A percentile compares a stretch with the other conserved stretches of the same genome.
Conservation (phyloP, 2,329 filamentous ascomycete genomes). For the Fusarium verticillioides region DNA sequence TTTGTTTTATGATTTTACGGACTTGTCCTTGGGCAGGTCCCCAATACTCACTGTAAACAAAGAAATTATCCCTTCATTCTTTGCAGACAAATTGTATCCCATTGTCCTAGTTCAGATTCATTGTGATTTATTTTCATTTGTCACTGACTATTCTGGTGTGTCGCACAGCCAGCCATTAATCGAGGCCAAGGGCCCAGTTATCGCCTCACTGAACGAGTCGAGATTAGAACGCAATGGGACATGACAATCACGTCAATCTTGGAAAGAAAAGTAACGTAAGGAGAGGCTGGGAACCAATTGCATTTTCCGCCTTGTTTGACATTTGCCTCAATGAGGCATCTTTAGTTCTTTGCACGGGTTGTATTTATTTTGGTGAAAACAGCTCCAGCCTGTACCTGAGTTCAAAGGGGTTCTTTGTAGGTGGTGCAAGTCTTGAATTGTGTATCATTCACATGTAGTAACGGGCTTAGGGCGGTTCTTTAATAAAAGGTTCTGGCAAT, state of each 20-base stretch:
- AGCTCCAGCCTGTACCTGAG: not conserved
- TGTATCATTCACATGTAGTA: not conserved
- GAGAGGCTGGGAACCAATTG: slow-evolving; percentile 15
- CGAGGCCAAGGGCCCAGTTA: slow-evolving; percentile 20
- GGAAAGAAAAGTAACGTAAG: not conserved
- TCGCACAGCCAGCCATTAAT: slow-evolving; percentile 26
- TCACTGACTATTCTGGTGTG: not conserved
- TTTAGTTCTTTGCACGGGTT: not conserved
- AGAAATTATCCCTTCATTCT: not conserved
- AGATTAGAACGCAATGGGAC: not conserved
- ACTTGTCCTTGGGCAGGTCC: slow-evolving; percentile 11
- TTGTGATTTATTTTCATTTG: not conserved
- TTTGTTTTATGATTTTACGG: slow-evolving; percentile 8
- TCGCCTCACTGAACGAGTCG: slow-evolving; percentile 37
- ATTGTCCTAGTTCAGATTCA: not conserved
- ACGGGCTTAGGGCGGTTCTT: not conserved
- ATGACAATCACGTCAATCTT: slow-evolving; percentile 25
- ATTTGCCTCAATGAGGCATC: not conserved
- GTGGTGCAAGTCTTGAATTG: not conserved
- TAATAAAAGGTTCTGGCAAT: not conserved
- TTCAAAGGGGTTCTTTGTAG: not conserved
- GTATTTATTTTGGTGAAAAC: slow-evolving; percentile 2
- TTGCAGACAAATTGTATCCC: not conserved
- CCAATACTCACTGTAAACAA: not conserved
- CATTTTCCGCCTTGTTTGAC: not conserved